Base-by-base conservation (phyloP, 495 filamentous ascomycete genomes). In the Parmelia sp. region DNA sequence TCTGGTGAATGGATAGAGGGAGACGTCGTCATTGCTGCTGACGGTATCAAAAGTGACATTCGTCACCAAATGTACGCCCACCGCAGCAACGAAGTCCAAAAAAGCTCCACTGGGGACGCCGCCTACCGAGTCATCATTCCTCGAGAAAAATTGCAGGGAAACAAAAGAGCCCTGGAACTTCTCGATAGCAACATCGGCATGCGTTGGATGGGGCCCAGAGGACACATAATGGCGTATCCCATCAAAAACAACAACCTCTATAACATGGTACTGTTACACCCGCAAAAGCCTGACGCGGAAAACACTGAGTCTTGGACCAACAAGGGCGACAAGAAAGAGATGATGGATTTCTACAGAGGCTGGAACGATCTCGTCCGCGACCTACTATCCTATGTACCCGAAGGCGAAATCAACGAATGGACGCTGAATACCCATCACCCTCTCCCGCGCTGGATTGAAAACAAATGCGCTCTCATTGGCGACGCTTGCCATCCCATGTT, bases 81-180 rank as follows among this genome's bases (percentile, higher is more conserved):
- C 23, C 75, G 88, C 9, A 76, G 79, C 64, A 75, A 83, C 66
- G 66, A 78, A 12, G 82, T 82, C 31, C 76, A 83, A 60, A 83
- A 89, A 72, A 79, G 84, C 62, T 88, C 91, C 70, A 91, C 86
- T 39, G 79, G 88, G 37, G 86, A 92, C 71, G 89, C 89, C 21
- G 90, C 88, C n/a, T 93, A 91, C 79, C 83, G 89, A 19, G 91
- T 94, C 77, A 88, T 92, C 86, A 83, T 92, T 64, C 81, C 79
- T 60, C 83, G 86, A 21, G 78, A 82, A 51, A 80, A 90, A 66
- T 85, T 90, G 82, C 75, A 79, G 63, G 70, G 80, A 58, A 86
- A 91, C 73, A 80, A 85, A 0, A 86, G 89, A 67, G 82, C 92
- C 21, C 75, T 88, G 31, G 83, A 77, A 35, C 80, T 93, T 9